These are phyloP conservation scores for Angophora floribunda DNA, from an alignment of 345 rosid species.

Conservation along the genomic window DNA sequence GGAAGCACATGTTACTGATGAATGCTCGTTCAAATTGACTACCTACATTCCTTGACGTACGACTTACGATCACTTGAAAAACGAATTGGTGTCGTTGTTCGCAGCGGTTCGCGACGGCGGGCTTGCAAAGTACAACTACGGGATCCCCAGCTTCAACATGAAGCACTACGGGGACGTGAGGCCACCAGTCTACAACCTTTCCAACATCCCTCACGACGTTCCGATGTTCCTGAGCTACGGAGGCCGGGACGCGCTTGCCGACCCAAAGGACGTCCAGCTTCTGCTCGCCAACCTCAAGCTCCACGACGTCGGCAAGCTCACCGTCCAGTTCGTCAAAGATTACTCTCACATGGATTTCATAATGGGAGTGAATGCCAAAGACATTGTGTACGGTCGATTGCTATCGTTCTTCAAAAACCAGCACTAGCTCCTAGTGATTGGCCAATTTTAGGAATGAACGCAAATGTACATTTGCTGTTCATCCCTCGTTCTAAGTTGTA, in stretches of 20 bases:
- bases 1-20: not conserved
- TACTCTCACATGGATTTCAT: conserved; percentile 89
- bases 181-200: conserved; percentile 72
- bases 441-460: no score
- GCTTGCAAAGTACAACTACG: conserved; percentile 69
- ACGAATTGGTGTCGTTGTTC: not conserved
- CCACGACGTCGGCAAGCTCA: conserved; percentile 59
- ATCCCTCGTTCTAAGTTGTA: no score
- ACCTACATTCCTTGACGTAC: no score
- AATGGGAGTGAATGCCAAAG: conserved; percentile 80
- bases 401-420: conserved; percentile 30
- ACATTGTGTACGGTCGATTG: conserved; percentile 53
- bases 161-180: conserved; percentile 43
- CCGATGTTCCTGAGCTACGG: conserved; percentile 82
- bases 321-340: conserved; percentile 45
- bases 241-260: conserved; percentile 57
- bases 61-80: no score
- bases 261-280: conserved; percentile 43
- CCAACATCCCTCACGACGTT: conserved; percentile 57
- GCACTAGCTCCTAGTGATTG: no score
- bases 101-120: conserved; percentile 63
- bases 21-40: not conserved
- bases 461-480: no score
- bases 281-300: conserved; percentile 52
- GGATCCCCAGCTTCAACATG: conserved; percentile 28